Evolutionary conservation across 2,329 filamentous ascomycete species (phyloP), one percentile per base, ranked within the genome.

Genomic region (Epichloe baconii): DNA sequence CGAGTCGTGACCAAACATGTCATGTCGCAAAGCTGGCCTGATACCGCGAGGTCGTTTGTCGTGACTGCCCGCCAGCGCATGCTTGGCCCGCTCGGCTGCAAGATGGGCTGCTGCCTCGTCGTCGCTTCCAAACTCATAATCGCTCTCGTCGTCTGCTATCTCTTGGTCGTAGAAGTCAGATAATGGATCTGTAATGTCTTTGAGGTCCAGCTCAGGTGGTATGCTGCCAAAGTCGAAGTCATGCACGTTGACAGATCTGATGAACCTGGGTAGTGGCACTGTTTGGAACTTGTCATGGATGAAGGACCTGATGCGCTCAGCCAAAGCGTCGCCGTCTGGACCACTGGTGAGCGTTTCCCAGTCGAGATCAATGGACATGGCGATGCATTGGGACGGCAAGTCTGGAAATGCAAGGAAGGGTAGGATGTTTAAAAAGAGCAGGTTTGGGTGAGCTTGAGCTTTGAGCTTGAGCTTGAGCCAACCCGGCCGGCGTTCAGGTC

Each of bases 281-380:
- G 88, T 82, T 70, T 98, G 93, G 69, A 98, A 98, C 63, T 90
- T 93, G 64, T 88, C 85, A 70, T 98, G 88, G 61, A 98, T 86
- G 70, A 98, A 98, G 61, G 83, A 82, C 57, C 91, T 86, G 68
- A 98, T 95, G 56, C 78, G 79, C 64, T 89, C 85, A 47, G 91
- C 89, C 54, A 96, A 82, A 50, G 81, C 86, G 57, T 83, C 78
- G 51, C 93, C 91, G 68, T 97, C 91, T 47, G 88, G 81, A 31
- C 93, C 93, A 55, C 82, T 83, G 21, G 91, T 97, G 64, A 97
- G 80, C 55, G 85, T 86, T 63, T 93, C 85, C 93, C 93, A 98
- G 70, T 95, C 89, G 66, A 98, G 85, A 64, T 97, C 90, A 73
- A 98, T 91, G 59, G 93, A 97, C 93, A 98, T 98, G 58, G 54